These are phyloP conservation scores for Nannizziopsis arthrosporioides DNA, from an alignment of 2,329 filamentous ascomycete species.

Conservation along the genomic window DNA sequence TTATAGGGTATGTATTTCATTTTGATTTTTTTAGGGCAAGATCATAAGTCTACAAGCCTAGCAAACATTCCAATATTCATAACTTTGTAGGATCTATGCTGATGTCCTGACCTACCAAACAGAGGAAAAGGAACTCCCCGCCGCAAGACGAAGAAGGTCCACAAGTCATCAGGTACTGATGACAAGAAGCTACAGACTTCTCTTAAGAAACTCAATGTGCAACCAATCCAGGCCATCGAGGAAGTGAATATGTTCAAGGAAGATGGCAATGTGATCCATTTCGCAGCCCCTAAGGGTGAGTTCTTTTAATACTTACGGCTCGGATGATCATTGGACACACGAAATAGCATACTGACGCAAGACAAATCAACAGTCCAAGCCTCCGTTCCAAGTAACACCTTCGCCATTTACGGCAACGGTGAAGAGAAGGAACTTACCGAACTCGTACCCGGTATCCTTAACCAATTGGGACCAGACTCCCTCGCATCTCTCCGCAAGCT, in stretches of 20 bases:
- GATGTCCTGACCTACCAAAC: constrained; percentile 14
- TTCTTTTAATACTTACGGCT: not conserved
- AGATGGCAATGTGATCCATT: constrained; percentile 99
- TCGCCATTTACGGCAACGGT: constrained; percentile 96
- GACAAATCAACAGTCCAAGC: constrained; percentile 62
- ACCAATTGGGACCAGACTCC: constrained; percentile 97
- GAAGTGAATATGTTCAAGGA: constrained; percentile 99
- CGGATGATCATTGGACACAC: not conserved
- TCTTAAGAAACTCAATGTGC: constrained; percentile 98
- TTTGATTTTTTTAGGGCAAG: constrained; percentile 1
- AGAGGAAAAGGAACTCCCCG: constrained; percentile 97
- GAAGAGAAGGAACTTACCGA: constrained; percentile 99
- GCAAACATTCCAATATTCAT: not conserved
- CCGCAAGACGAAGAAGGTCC: constrained; percentile 96
- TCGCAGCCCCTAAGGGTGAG: constrained; percentile 88
- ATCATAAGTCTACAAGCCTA: not conserved
- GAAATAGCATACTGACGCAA: not conserved
- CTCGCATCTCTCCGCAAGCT: constrained; percentile 96
- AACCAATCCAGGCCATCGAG: constrained; percentile 98
- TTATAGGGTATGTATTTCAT: constrained; percentile 22
- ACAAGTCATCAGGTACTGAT: constrained; percentile 82
- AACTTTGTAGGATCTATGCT: constrained; percentile 4
- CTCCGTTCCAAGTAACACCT: constrained; percentile 94
- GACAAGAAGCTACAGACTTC: constrained; percentile 99
- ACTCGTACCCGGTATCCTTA: constrained; percentile 97